Base-by-base conservation (phyloP, 2,329 filamentous ascomycete genomes). In the Fusarium tuaranense region DNA sequence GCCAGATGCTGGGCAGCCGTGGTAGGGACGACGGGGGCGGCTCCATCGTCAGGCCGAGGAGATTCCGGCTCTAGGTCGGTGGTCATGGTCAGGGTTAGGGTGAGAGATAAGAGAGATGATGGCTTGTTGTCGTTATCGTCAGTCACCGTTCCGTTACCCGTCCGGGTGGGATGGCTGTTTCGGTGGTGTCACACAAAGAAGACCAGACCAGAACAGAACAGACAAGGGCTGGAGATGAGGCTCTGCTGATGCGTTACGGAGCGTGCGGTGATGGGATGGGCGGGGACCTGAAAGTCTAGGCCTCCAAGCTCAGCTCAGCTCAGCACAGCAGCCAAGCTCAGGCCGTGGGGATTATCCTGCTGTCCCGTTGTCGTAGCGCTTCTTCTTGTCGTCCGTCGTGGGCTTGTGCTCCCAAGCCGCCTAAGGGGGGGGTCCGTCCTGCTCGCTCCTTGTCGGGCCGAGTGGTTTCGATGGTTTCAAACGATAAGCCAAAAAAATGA, bases 1-100 rank as follows among this genome's bases (percentile, higher is more conserved):
- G 94, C 87, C 83, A 69, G 85, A 84, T 78, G 88, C 82, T 78
- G 75, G 32, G 78, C 79, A 57, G 67, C 69, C 53, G 77, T 63
- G 77, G 77, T 78, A 72, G 76, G 71, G 69, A 69, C 64, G 73
- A 66, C 67, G 65, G 73, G 72, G 68, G 69, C 63, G 68, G 69
- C 63, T 73, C 76, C 73, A 65, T 70, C 69, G 65, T 78, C 72
- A 71, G 81, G 76, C 79, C 80, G 80, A 82, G 79, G 73, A 81
- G 78, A 69, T 74, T 76, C 81, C 81, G 81, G 79, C 41, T 78
- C 78, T 69, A 77, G 78, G 72, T 79, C 80, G 78, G 79, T 80
- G 62, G 74, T 63, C 70, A 71, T 71, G 67, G 60, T 63, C 60
- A 69, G 65, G 67, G 60, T 63, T 60, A 69, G 65, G 67, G 63